Percentiles rank a stretch among this genome's conserved stretches.
Evolutionary conservation across 768 basidiomycete genomes (phyloP).

Genomic region (Gymnopilus junonius): DNA sequence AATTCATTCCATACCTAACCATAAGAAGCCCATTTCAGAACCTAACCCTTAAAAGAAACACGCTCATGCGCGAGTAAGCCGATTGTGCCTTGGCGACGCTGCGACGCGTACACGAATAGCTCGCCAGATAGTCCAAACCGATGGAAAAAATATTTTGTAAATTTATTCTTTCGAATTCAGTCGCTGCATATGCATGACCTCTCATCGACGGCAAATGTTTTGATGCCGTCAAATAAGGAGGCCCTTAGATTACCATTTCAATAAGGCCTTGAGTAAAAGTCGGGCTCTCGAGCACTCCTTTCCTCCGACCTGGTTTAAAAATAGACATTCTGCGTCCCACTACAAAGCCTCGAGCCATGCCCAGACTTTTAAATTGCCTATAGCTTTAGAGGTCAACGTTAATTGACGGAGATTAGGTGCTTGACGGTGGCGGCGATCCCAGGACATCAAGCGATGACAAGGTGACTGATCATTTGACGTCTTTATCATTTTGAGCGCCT

Average conservation of each 20-base stretch:
- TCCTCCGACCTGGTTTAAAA: neutral
- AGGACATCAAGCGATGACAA: neutral
- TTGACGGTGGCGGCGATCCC: neutral
- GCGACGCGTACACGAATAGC: neutral
- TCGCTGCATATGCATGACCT: neutral
- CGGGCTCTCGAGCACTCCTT: neutral
- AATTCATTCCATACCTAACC: neutral
- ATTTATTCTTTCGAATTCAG: neutral
- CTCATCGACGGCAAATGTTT: neutral
- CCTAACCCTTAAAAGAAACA: neutral
- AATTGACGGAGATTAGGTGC: neutral
- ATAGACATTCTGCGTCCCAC: neutral
- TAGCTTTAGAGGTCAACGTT: neutral
- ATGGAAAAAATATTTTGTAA: constrained; percentile 1
- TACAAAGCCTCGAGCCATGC: neutral
- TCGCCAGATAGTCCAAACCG: neutral
- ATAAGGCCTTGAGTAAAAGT: neutral
- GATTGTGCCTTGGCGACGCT: neutral
- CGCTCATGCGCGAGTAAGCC: neutral
- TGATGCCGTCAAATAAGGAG: neutral
- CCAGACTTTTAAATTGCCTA: neutral
- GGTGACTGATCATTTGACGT: neutral
- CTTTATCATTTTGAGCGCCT: neutral
- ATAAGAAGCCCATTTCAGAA: neutral
- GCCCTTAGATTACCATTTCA: neutral